These are phyloP conservation scores for Talaromyces sp. DNA, from an alignment of 2,329 filamentous ascomycete genomes.

Conservation along the genomic window DNA sequence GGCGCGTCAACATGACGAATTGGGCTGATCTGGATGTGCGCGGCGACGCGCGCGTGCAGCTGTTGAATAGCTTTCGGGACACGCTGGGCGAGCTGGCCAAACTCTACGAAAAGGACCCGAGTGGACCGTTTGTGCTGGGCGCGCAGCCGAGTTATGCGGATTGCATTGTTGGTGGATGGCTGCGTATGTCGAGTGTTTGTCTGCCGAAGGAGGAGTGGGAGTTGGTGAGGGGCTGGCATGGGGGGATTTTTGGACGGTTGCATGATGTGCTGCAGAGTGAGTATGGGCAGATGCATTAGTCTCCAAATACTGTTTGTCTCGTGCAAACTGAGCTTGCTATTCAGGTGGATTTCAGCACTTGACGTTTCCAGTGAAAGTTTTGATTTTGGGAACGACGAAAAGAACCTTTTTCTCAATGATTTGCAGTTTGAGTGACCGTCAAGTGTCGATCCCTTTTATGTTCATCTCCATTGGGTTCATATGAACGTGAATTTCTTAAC, in stretches of 20 bases:
- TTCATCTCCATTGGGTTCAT: background rate
- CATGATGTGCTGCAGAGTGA: slow-evolving; percentile 39
- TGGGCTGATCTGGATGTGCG: slow-evolving; percentile 35
- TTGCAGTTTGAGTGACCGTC: background rate
- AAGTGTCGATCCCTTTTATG: too few species aligned
- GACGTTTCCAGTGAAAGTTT: background rate
- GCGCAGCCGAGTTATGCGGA: slow-evolving; percentile 47
- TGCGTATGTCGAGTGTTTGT: slow-evolving; percentile 40
- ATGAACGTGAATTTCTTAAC: background rate
- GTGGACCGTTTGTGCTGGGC: slow-evolving; percentile 48
- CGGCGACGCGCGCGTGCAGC: slow-evolving; percentile 35
- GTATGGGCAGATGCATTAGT: background rate
- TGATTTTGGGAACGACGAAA: background rate
- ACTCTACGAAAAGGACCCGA: slow-evolving; percentile 33
- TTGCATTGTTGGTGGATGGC: slow-evolving; percentile 52
- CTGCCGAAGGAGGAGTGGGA: slow-evolving; percentile 45
- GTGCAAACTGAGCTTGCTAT: too few species aligned
- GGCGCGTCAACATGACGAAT: slow-evolving; percentile 38
- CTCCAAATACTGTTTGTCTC: too few species aligned
- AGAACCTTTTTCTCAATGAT: too few species aligned
- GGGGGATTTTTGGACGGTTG: slow-evolving; percentile 45
- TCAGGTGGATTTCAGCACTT: background rate
- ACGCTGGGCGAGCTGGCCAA: slow-evolving; percentile 39
- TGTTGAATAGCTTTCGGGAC: slow-evolving; percentile 36
- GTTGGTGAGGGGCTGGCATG: slow-evolving; percentile 44